Evolutionary conservation across 208 protist species (phyloP).

Genomic region (Leptomonas seymouri): DNA sequence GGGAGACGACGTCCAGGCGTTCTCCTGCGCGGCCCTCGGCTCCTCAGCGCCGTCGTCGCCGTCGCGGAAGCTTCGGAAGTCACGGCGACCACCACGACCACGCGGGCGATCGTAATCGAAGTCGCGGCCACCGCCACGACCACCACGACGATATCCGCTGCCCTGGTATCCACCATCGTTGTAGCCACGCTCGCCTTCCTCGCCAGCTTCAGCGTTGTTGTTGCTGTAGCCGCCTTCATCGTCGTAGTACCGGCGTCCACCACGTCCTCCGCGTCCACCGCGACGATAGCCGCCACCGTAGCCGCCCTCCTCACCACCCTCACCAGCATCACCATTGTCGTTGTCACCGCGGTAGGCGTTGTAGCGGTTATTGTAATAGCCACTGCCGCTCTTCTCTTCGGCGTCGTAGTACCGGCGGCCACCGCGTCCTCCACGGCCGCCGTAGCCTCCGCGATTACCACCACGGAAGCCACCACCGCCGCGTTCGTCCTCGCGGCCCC

Average conservation of each 20-base stretch:
- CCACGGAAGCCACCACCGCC: slow-evolving; percentile 25
- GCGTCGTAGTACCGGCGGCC: slow-evolving; percentile 31
- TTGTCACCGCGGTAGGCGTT: slow-evolving; percentile 10
- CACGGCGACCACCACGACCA: slow-evolving; percentile 17
- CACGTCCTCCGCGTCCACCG: slow-evolving; percentile 27
- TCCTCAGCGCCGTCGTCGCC: slow-evolving; percentile 12
- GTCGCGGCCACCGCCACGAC: slow-evolving; percentile 22
- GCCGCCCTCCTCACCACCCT: slow-evolving; percentile 26
- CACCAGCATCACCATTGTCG: slow-evolving; percentile 18
- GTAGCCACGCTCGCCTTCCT: slow-evolving; percentile 9
- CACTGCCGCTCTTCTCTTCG: slow-evolving; percentile 17
- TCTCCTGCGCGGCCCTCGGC: slow-evolving; percentile 7
- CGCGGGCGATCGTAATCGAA: slow-evolving; percentile 15
- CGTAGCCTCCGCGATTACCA: slow-evolving; percentile 13
- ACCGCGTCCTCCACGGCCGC: slow-evolving; percentile 26
- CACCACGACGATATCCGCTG: slow-evolving; percentile 15
- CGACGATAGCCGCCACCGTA: slow-evolving; percentile 33
- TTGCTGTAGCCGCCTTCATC: slow-evolving; percentile 12
- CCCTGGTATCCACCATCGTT: slow-evolving; percentile 19
- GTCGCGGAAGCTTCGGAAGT: slow-evolving; percentile 31
- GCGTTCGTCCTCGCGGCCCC: slow-evolving; percentile 31
- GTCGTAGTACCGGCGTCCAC: slow-evolving; percentile 32
- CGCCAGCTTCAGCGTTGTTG: slow-evolving; percentile 6
- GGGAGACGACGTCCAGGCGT: slow-evolving; percentile 28
- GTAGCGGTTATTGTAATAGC: slow-evolving; percentile 1